These are phyloP conservation scores for Copromyces sp. DNA, from an alignment of 495 filamentous ascomycete species.

Conservation along the genomic window DNA sequence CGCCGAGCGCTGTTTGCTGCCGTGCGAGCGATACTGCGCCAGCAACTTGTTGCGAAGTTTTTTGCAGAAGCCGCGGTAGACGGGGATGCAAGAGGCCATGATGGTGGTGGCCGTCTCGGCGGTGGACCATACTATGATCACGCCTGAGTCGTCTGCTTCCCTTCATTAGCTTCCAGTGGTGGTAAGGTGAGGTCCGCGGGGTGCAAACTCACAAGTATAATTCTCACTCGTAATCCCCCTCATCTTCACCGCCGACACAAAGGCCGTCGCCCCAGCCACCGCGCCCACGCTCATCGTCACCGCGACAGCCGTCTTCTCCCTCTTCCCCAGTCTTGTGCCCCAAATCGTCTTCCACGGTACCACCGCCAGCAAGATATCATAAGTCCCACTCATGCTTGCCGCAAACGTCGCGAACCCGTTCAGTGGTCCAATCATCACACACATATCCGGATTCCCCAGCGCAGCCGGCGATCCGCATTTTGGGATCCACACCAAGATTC, in stretches of 20 bases:
- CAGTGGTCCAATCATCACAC: background rate
- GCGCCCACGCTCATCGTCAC: conserved; percentile 24
- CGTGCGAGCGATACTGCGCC: background rate
- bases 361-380: conserved; percentile 19
- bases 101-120: conserved; percentile 23
- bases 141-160: conserved; percentile 11
- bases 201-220: conserved; percentile 14
- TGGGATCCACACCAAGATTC: conserved; percentile 14
- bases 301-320: conserved; percentile 22
- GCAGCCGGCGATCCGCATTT: conserved; percentile 6
- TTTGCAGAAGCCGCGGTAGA: conserved; percentile 21
- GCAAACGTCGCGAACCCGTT: conserved; percentile 6
- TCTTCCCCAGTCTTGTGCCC: conserved; percentile 16
- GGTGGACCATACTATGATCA: conserved; percentile 17
- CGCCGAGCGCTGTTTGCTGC: background rate
- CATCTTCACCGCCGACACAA: conserved; percentile 15
- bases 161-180: background rate
- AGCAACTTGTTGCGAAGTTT: conserved; percentile 7
- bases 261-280: conserved; percentile 16
- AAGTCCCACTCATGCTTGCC: conserved; percentile 17
- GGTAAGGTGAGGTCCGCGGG: background rate
- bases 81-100: conserved; percentile 26
- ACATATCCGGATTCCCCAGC: background rate
- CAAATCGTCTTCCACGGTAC: conserved; percentile 20
- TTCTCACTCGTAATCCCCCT: conserved; percentile 6